phyloP scores from a whole-genome alignment of 2,329 filamentous ascomycete species.

The Xylaria sp. region DNA sequence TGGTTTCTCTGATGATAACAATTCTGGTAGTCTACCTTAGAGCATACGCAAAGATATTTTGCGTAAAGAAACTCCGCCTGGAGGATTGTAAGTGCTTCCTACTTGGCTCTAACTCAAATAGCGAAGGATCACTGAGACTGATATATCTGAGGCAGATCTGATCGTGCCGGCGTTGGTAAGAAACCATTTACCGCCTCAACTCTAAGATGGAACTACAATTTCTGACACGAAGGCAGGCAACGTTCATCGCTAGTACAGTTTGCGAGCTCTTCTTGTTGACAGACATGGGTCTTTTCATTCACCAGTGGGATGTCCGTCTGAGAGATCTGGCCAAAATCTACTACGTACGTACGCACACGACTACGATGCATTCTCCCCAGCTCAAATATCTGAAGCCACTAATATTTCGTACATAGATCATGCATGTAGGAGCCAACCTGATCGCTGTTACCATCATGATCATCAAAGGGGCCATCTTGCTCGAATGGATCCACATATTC shows the following conservation, averaged over 20 bases:
- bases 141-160: neutral
- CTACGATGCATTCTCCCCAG: too few relatives aligned
- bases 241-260: conserved; percentile 1
- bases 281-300: conserved; percentile 27
- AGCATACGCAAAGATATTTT: conserved; percentile 25
- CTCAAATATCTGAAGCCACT: neutral
- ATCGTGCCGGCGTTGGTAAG: conserved; percentile 10
- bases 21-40: conserved; percentile 1
- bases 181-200: neutral
- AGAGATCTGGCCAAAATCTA: conserved; percentile 11
- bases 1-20: conserved; percentile 12
- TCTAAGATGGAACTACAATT: neutral
- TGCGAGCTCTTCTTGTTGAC: conserved; percentile 8
- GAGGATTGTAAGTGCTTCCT: conserved; percentile 32
- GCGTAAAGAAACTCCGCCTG: conserved; percentile 18
- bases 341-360: conserved; percentile 29
- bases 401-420: neutral
- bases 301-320: conserved; percentile 31
- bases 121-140: neutral
- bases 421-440: conserved; percentile 22
- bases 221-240: neutral
- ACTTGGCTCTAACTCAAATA: neutral
- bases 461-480: conserved; percentile 27
- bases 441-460: conserved; percentile 9
- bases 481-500: conserved; percentile 31